These are phyloP conservation scores for Sugiyamaella pinicola DNA, from an alignment of 1,139 yeast genomes.

Conservation along the genomic window DNA sequence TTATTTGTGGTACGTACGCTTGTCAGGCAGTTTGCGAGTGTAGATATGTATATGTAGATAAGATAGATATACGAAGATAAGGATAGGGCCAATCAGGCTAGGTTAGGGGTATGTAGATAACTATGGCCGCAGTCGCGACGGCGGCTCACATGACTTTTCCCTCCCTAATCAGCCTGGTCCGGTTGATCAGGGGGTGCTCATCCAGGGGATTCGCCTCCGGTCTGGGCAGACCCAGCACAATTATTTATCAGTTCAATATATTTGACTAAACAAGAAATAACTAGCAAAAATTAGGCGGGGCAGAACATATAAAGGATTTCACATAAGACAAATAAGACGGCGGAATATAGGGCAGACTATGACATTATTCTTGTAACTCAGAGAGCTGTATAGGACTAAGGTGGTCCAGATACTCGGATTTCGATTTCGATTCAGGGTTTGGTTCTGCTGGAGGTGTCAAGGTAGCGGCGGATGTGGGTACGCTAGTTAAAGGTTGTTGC, in stretches of 20 bases:
- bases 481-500: not conserved
- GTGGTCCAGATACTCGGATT: slow-evolving; percentile 7
- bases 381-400: slow-evolving; percentile 7
- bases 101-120: too few species aligned
- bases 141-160: too few species aligned
- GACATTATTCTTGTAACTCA: not conserved
- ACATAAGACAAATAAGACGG: not conserved
- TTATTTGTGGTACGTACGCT: too few species aligned
- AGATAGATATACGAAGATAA: too few species aligned
- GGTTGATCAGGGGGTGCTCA: too few species aligned
- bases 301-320: not conserved
- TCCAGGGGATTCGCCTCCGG: too few species aligned
- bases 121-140: too few species aligned
- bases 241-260: too few species aligned
- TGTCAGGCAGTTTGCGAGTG: too few species aligned
- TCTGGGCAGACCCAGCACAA: too few species aligned
- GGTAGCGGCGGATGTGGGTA: not conserved
- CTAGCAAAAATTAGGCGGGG: not conserved
- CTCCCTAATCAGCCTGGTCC: not conserved
- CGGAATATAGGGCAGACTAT: too few species aligned
- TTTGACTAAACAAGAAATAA: not conserved
- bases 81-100: not conserved
- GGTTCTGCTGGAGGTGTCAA: slow-evolving; percentile 12
- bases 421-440: not conserved
- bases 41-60: too few species aligned